A percentile compares a stretch with the other conserved stretches of the same genome.
Evolutionary conservation across 2,329 filamentous ascomycete species (phyloP).

Genomic region (Penicillium frequentans): DNA sequence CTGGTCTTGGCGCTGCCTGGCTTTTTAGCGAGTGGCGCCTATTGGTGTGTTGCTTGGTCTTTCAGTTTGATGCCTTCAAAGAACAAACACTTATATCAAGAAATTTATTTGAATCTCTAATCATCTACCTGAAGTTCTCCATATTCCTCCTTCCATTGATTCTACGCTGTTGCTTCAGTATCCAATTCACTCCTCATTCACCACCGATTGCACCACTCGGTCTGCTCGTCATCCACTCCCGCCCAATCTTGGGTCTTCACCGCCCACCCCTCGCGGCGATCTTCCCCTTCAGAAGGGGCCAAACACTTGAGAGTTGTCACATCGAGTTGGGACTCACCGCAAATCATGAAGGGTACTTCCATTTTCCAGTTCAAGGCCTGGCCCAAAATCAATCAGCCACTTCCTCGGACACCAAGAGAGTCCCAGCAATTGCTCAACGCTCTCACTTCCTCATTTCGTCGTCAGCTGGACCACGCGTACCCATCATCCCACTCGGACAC

Average conservation of each 20-base stretch:
- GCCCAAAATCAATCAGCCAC: conserved; percentile 54
- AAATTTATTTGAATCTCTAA: neutral
- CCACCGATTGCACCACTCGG: neutral
- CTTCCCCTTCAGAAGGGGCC: conserved; percentile 5
- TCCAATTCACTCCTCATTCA: neutral
- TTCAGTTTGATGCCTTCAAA: neutral
- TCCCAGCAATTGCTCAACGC: conserved; percentile 60
- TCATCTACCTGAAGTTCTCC: neutral
- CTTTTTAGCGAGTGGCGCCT: conserved; percentile 36
- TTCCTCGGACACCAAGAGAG: conserved; percentile 56
- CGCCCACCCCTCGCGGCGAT: conserved; percentile 26
- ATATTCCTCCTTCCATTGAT: neutral
- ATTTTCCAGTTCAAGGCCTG: conserved; percentile 51
- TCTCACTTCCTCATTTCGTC: conserved; percentile 63
- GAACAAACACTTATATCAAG: neutral
- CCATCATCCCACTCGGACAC: conserved; percentile 33
- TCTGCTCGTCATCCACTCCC: conserved; percentile 28
- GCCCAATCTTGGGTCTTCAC: conserved; percentile 16
- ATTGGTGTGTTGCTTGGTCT: conserved; percentile 13
- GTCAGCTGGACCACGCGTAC: conserved; percentile 62
- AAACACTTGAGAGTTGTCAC: neutral
- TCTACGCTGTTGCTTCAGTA: neutral
- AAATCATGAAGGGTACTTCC: conserved; percentile 54
- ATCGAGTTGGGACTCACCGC: neutral
- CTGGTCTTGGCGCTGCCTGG: conserved; percentile 26